Percentiles rank a stretch among this genome's conserved stretches.
Conservation (phyloP, 1,284 basidiomycete genomes). For the Fistulina hepatica region DNA sequence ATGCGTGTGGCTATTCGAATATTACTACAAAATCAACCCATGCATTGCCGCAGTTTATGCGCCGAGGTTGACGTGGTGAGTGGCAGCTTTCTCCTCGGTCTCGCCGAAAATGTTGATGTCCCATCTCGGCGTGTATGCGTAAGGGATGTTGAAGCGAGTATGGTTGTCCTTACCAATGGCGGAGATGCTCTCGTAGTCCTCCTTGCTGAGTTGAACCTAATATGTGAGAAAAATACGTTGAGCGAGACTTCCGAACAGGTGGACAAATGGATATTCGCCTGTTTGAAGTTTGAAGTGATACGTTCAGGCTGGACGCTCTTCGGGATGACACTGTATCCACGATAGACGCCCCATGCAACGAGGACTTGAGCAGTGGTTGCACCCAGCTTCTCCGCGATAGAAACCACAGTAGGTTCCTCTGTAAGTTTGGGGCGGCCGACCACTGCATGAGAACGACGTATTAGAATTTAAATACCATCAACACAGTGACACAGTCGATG, state of each 20-base stretch:
- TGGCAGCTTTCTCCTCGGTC: conserved; percentile 42
- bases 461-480: conserved; percentile 5
- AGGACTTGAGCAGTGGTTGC: conserved; percentile 61
- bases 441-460: conserved; percentile 28
- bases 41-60: too few relatives aligned
- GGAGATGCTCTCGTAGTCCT: conserved; percentile 49
- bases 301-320: conserved; percentile 56
- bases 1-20: too few relatives aligned
- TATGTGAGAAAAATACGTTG: too few relatives aligned
- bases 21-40: too few relatives aligned
- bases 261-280: too few relatives aligned
- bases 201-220: conserved; percentile 46
- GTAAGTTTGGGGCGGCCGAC: conserved; percentile 47
- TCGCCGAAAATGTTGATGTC: conserved; percentile 60
- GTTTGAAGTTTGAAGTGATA: conserved; percentile 62
- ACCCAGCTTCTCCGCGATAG: conserved; percentile 45
- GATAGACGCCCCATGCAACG: conserved; percentile 55
- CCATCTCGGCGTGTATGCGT: conserved; percentile 52
- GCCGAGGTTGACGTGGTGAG: conserved; percentile 36
- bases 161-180: conserved; percentile 42
- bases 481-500: neutral
- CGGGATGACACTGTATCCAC: conserved; percentile 62
- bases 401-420: conserved; percentile 50
- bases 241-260: too few relatives aligned
- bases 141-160: conserved; percentile 54